Evolutionary conservation across 2,329 filamentous ascomycete genomes (phyloP).

Genomic region (Microsporum canis): DNA sequence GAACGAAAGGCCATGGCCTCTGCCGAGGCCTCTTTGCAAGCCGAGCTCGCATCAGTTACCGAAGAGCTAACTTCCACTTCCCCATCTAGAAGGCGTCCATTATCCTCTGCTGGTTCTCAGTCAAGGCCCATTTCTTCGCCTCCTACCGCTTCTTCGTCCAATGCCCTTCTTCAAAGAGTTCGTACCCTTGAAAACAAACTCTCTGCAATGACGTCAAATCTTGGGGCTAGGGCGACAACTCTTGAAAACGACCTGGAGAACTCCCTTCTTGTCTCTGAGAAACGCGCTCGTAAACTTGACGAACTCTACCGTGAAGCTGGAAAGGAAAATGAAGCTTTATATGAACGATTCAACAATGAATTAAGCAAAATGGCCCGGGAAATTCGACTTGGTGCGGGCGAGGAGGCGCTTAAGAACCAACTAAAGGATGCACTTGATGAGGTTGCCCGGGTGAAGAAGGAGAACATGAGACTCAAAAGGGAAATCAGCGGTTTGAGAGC

Average conservation of each 20-base stretch:
- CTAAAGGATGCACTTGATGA: constrained; percentile 69
- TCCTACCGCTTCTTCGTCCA: constrained; percentile 15
- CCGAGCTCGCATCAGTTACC: constrained; percentile 67
- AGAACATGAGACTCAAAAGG: constrained; percentile 71
- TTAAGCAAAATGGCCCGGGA: constrained; percentile 70
- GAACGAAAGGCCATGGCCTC: constrained; percentile 65
- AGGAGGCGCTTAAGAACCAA: constrained; percentile 62
- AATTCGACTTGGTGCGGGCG: constrained; percentile 62
- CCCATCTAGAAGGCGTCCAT: constrained; percentile 17
- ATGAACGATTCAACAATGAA: constrained; percentile 87
- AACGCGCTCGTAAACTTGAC: constrained; percentile 70
- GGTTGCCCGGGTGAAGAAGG: constrained; percentile 63
- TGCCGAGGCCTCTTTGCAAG: constrained; percentile 57
- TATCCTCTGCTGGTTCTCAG: constrained; percentile 25
- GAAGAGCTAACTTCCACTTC: constrained; percentile 57
- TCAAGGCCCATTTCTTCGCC: constrained; percentile 21
- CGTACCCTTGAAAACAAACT: constrained; percentile 57
- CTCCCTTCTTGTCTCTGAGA: constrained; percentile 61
- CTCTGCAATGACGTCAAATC: constrained; percentile 46
- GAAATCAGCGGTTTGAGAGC: constrained; percentile 63
- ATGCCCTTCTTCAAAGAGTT: constrained; percentile 40
- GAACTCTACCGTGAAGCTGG: constrained; percentile 78
- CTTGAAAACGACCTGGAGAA: constrained; percentile 62
- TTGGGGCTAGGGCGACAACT: constrained; percentile 49
- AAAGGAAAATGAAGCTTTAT: constrained; percentile 85